Conservation (phyloP, 768 basidiomycete species). For the Amanita subjunquillea region DNA sequence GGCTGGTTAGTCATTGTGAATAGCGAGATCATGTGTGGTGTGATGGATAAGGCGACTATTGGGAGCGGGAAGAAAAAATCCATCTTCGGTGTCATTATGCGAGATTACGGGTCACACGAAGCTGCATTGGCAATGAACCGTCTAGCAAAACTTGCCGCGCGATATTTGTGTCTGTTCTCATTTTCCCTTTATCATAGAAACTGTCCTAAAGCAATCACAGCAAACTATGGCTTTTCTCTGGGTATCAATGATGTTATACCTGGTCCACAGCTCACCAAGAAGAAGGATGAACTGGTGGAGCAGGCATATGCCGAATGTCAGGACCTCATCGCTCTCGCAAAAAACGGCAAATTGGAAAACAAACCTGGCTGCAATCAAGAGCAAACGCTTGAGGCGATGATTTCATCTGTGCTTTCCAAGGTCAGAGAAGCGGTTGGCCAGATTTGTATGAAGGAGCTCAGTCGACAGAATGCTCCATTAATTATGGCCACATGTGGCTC, state of each 20-base stretch:
- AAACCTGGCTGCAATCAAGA: conserved; percentile 98
- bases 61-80: conserved; percentile 99
- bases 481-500: conserved; percentile 99
- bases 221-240: conserved; percentile 94
- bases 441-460: conserved; percentile 97
- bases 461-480: conserved; percentile 89
- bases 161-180: conserved; percentile 49
- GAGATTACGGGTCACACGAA: conserved; percentile 93
- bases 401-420: conserved; percentile 86
- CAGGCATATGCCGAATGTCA: conserved; percentile 83
- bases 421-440: conserved; percentile 95
- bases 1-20: conserved; percentile 97
- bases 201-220: conserved; percentile 30
- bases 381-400: conserved; percentile 92
- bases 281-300: conserved; percentile 82
- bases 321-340: conserved; percentile 80
- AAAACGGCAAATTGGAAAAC: conserved; percentile 87
- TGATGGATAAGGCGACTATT: conserved; percentile 97
- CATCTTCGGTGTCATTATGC: conserved; percentile 94
- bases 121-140: conserved; percentile 95
- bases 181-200: not conserved
- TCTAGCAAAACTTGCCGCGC: conserved; percentile 88
- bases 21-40: conserved; percentile 98
- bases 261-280: conserved; percentile 65
- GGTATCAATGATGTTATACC: conserved; percentile 99